These are phyloP conservation scores for Pichia sp. DNA, from an alignment of 1,139 yeast genomes.

Conservation along the genomic window DNA sequence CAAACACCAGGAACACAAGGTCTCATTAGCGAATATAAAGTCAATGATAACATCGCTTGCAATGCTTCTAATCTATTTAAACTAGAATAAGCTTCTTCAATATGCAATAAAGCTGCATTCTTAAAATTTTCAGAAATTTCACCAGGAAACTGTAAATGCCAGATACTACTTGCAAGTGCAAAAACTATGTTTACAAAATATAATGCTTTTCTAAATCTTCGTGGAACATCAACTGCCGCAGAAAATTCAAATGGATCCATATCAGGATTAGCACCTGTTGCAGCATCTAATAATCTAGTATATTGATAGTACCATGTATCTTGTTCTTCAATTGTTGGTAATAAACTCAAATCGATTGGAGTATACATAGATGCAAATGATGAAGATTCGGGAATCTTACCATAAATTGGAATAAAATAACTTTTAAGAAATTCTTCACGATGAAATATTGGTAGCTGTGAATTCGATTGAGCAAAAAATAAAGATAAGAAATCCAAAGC, in stretches of 20 bases:
- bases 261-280: slow-evolving; percentile 27
- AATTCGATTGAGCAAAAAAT: slow-evolving; percentile 72
- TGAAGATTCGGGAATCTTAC: slow-evolving; percentile 48
- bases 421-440: slow-evolving; percentile 64
- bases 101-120: slow-evolving; percentile 57
- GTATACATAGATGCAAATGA: slow-evolving; percentile 61
- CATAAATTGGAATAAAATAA: slow-evolving; percentile 75
- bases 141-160: slow-evolving; percentile 63
- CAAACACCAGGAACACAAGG: slow-evolving; percentile 88
- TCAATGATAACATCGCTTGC: slow-evolving; percentile 63
- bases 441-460: slow-evolving; percentile 78
- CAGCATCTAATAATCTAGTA: slow-evolving; percentile 29
- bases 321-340: slow-evolving; percentile 26
- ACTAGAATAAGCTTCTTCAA: slow-evolving; percentile 54
- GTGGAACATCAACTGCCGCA: slow-evolving; percentile 41
- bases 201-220: slow-evolving; percentile 37
- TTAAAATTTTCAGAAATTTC: slow-evolving; percentile 68
- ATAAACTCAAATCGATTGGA: slow-evolving; percentile 35
- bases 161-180: slow-evolving; percentile 75
- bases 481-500: slow-evolving; percentile 64
- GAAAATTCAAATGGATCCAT: slow-evolving; percentile 31
- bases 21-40: slow-evolving; percentile 67
- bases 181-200: slow-evolving; percentile 69
- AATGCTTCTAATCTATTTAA: slow-evolving; percentile 61
- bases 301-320: slow-evolving; percentile 43